phyloP scores from a whole-genome alignment of 495 filamentous ascomycete species.

The Aspergillus nidulans region DNA sequence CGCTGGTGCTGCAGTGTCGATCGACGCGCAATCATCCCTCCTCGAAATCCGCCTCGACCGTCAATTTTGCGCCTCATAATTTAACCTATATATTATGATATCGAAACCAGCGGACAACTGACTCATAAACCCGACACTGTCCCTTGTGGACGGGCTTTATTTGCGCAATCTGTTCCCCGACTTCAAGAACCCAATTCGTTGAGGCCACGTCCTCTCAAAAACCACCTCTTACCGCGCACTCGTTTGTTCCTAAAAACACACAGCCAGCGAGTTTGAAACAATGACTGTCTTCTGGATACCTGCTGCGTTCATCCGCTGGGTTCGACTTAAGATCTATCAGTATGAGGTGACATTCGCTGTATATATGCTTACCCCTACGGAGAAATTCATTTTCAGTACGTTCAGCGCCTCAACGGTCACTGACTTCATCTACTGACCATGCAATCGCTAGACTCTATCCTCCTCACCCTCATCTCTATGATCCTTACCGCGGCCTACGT shows the following conservation, averaged over 20 bases:
- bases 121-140: neutral
- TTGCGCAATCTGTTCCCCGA: neutral
- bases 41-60: neutral
- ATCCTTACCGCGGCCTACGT: slow-evolving; percentile 78
- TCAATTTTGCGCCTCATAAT: neutral
- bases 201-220: neutral
- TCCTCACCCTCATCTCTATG: slow-evolving; percentile 83
- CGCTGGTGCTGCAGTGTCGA: neutral
- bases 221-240: neutral
- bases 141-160: neutral
- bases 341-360: slow-evolving; percentile 81
- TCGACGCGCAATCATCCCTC: neutral
- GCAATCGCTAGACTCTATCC: slow-evolving; percentile 65
- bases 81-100: neutral
- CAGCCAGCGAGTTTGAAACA: slow-evolving; percentile 2
- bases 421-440: neutral
- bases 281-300: slow-evolving; percentile 38
- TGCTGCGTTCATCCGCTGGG: slow-evolving; percentile 52
- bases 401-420: slow-evolving; percentile 1
- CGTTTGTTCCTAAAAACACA: neutral
- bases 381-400: slow-evolving; percentile 84
- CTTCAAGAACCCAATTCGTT: neutral
- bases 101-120: neutral
- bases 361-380: slow-evolving; percentile 81
- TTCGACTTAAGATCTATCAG: slow-evolving; percentile 78